Base-by-base conservation (phyloP, 2,329 filamentous ascomycete species). In the Gyromitra esculenta region DNA sequence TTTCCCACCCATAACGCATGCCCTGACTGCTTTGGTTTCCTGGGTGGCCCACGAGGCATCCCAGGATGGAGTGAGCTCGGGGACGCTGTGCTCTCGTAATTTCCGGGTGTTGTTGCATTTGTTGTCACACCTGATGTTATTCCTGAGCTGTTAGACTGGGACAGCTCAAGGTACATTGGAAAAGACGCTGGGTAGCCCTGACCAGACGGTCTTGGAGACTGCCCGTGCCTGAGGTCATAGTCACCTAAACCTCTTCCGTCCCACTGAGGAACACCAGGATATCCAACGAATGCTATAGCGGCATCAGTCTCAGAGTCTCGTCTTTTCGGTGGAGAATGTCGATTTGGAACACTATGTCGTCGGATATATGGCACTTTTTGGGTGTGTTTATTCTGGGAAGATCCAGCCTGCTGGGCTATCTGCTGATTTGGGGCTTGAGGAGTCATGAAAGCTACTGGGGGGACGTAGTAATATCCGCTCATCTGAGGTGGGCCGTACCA, bases 1-100 rank as follows among this genome's bases (percentile, higher is more conserved):
- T 98, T 98, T 52, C 96, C 96, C 37, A 98, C 93, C 95, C 96
- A 98, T 21, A 98, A 90, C 0, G 95, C 95, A 82, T 97, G 92
- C 0, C 94, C 95, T 86, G 87, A 90, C 82, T 90, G 88, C 81
- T 87, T 89, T 5, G 89, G 89, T 81, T 91, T 91, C 79, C 89
- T 85, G 45, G 89, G 89, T 3, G 89, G 89, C n/a, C 89, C 89
- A 79, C 89, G 86, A 43, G 88, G 88, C 43, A 81, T 73, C 8
- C 79, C 77, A 15, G 79, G 80, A 67, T 79, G 80, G 18, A 64
- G 72, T n/a, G 62, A 65, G 9, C 15, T 72, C 6, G 67, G 63
- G 7, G 72, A 50, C 21, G 13, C 41, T 48, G 45, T 50, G 37
- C 7, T 41, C 57, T 77, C 69, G 8, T 65, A 71, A 13, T 43